phyloP scores from a whole-genome alignment of 106 monocot genomes.

The Dioscorea dumetorum region DNA sequence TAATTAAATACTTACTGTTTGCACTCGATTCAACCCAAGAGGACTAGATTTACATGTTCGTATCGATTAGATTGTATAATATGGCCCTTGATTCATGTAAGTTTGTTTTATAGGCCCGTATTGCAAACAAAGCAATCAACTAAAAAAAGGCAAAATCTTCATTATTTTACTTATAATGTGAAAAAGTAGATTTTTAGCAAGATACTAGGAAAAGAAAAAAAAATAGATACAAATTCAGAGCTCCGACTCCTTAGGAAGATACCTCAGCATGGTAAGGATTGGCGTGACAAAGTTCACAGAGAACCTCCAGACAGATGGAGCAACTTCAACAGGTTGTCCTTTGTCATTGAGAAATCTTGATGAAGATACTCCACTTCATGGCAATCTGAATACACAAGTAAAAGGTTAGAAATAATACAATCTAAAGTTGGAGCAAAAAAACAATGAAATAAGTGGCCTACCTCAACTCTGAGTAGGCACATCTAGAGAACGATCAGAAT shows the following conservation, averaged over 20 bases:
- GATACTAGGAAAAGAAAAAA: not conserved
- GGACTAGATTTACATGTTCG: too few species aligned
- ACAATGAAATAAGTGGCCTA: not conserved
- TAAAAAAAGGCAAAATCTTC: not conserved
- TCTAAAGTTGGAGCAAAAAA: not conserved
- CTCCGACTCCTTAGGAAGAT: not conserved
- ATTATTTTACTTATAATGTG: not conserved
- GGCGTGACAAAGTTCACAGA: too few species aligned
- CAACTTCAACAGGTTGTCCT: not conserved
- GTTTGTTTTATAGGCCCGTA: too few species aligned
- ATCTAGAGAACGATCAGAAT: conserved; percentile 7
- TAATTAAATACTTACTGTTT: too few species aligned
- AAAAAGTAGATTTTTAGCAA: not conserved
- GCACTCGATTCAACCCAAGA: too few species aligned
- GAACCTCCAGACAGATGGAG: too few species aligned
- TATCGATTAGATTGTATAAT: too few species aligned
- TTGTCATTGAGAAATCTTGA: not conserved
- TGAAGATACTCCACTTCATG: not conserved
- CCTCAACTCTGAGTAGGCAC: conserved; percentile 21
- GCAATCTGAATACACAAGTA: not conserved
- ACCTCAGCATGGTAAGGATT: not conserved
- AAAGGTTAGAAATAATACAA: too few species aligned
- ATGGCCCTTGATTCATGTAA: too few species aligned
- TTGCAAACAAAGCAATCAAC: too few species aligned
- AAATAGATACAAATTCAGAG: not conserved